A percentile compares a stretch with the other conserved stretches of the same genome.
phyloP scores from a whole-genome alignment of 2,329 filamentous ascomycete genomes.

The Alternaria infectoria region DNA sequence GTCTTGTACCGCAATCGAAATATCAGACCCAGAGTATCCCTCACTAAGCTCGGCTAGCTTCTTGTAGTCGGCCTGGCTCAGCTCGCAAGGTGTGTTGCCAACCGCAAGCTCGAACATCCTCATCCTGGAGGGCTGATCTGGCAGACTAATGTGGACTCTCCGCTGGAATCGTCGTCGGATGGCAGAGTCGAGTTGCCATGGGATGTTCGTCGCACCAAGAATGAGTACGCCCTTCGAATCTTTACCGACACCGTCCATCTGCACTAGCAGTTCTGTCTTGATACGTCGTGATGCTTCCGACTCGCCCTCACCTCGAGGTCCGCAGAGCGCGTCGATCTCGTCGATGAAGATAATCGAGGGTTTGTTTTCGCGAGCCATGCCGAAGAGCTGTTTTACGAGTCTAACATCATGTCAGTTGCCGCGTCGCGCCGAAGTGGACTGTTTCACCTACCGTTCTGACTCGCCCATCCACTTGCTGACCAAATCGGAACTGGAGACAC shows the following conservation, averaged over 20 bases:
- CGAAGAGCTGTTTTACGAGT: constrained; percentile 94
- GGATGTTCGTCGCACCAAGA: constrained; percentile 95
- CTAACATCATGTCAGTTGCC: constrained; percentile 53
- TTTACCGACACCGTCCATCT: constrained; percentile 98
- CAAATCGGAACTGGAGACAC: constrained; percentile 93
- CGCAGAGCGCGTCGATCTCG: constrained; percentile 95
- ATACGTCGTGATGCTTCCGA: constrained; percentile 96
- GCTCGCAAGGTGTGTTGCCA: constrained; percentile 87
- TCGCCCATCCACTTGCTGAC: constrained; percentile 99
- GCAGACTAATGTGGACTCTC: constrained; percentile 92
- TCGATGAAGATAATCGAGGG: constrained; percentile 99
- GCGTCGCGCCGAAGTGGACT: not conserved
- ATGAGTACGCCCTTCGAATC: constrained; percentile 94
- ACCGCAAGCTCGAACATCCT: constrained; percentile 96
- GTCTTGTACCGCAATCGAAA: constrained; percentile 92
- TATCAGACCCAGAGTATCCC: constrained; percentile 96
- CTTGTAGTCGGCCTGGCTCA: constrained; percentile 78
- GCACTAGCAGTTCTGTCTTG: constrained; percentile 97
- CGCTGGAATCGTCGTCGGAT: constrained; percentile 96
- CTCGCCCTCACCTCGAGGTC: constrained; percentile 90
- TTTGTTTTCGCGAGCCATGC: constrained; percentile 97
- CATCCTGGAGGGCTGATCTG: constrained; percentile 84
- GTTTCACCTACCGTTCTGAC: constrained; percentile 77
- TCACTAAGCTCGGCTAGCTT: constrained; percentile 82
- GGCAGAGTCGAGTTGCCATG: constrained; percentile 96